Evolutionary conservation across 2,329 filamentous ascomycete species (phyloP).

Genomic region (Hypoxylon sp.): DNA sequence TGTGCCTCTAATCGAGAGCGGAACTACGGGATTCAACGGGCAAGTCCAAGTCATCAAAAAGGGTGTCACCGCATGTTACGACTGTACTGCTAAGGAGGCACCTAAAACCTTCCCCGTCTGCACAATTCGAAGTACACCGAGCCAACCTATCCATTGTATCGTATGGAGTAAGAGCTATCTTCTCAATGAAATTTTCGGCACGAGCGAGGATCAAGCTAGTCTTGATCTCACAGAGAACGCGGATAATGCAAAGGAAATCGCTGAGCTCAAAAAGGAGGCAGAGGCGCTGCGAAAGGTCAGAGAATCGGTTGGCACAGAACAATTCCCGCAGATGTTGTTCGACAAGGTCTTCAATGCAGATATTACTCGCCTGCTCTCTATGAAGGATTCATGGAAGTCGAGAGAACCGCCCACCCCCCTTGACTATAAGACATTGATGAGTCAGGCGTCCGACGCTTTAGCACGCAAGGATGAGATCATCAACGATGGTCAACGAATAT

Average conservation of each 20-base stretch:
- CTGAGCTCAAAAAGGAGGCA: slow-evolving; percentile 86
- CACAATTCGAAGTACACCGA: slow-evolving; percentile 96
- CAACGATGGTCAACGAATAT: slow-evolving; percentile 78
- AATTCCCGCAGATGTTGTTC: slow-evolving; percentile 85
- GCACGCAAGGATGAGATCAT: slow-evolving; percentile 68
- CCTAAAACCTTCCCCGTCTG: slow-evolving; percentile 96
- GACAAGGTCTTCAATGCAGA: slow-evolving; percentile 93
- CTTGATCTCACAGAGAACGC: slow-evolving; percentile 84
- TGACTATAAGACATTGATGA: slow-evolving; percentile 72
- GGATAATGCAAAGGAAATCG: slow-evolving; percentile 90
- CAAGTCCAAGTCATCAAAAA: slow-evolving; percentile 98
- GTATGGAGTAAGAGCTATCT: slow-evolving; percentile 99
- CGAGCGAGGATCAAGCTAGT: slow-evolving; percentile 85
- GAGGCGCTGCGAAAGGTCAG: slow-evolving; percentile 86
- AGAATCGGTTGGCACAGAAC: slow-evolving; percentile 80
- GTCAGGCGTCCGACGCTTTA: slow-evolving; percentile 63
- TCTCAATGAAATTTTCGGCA: slow-evolving; percentile 92
- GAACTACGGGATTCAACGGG: slow-evolving; percentile 96
- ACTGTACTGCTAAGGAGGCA: slow-evolving; percentile 89
- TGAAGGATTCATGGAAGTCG: slow-evolving; percentile 97
- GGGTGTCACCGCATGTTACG: slow-evolving; percentile 93
- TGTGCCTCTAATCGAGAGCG: slow-evolving; percentile 93
- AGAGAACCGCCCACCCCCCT: slow-evolving; percentile 80
- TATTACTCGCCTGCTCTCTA: slow-evolving; percentile 82
- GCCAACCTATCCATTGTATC: slow-evolving; percentile 97